Conservation (phyloP, 2,329 filamentous ascomycete species). For the Cadophora luteo-olivacea region DNA sequence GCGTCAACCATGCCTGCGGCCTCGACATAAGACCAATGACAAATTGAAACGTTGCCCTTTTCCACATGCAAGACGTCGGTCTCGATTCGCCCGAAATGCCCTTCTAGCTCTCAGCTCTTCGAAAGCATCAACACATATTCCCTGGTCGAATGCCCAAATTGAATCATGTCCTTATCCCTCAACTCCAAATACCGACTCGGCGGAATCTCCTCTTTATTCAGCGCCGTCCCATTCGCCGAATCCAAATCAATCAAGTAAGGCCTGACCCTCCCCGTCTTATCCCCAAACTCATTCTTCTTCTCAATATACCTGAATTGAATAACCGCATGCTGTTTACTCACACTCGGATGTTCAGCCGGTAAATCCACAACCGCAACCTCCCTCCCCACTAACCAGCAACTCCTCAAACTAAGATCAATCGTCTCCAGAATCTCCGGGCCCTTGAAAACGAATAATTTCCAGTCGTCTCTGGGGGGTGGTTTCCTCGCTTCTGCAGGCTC, state of each 20-base stretch:
- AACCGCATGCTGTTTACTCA: slow-evolving; percentile 94
- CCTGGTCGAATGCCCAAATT: slow-evolving; percentile 85
- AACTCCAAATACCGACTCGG: slow-evolving; percentile 84
- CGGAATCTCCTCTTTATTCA: slow-evolving; percentile 79
- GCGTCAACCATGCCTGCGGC: not conserved
- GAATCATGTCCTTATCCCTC: slow-evolving; percentile 85
- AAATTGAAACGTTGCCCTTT: not conserved
- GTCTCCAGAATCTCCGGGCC: slow-evolving; percentile 81
- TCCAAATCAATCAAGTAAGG: slow-evolving; percentile 95
- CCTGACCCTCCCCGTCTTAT: slow-evolving; percentile 78
- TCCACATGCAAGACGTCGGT: not conserved
- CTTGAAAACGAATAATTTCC: slow-evolving; percentile 95
- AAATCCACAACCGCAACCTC: slow-evolving; percentile 84
- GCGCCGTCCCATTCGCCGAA: slow-evolving; percentile 85
- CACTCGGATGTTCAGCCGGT: slow-evolving; percentile 85
- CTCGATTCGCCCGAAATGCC: not conserved
- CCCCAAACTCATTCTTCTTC: slow-evolving; percentile 85
- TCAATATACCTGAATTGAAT: slow-evolving; percentile 90
- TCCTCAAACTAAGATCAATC: slow-evolving; percentile 75
- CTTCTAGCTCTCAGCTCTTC: slow-evolving; percentile 6
- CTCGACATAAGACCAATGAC: not conserved
- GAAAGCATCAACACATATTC: slow-evolving; percentile 96
- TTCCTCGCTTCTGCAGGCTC: slow-evolving; percentile 94
- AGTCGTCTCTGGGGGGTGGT: slow-evolving; percentile 76
- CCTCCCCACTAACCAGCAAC: slow-evolving; percentile 89